These are phyloP conservation scores for Pestalotiopsis sp. DNA, from an alignment of 2,329 filamentous ascomycete species.

Conservation along the genomic window DNA sequence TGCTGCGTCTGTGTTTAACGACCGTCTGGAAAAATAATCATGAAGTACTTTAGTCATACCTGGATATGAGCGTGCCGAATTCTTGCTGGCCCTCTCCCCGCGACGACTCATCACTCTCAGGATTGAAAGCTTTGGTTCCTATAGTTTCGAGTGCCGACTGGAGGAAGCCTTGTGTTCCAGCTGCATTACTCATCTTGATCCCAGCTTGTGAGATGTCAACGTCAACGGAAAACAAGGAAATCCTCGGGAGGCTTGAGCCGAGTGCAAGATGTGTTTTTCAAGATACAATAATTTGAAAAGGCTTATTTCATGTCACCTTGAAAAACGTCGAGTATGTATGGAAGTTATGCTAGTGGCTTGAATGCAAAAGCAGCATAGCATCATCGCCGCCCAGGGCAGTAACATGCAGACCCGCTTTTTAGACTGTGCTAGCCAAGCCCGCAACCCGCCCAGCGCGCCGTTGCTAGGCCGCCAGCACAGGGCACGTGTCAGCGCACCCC, in stretches of 20 bases:
- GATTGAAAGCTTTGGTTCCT: conserved; percentile 53
- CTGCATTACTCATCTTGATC: conserved; percentile 17
- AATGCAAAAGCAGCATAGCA: not conserved
- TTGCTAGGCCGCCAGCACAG: not conserved
- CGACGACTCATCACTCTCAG: conserved; percentile 35
- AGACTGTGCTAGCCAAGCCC: conserved; percentile 1
- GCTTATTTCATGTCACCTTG: not conserved
- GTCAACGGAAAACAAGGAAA: not conserved
- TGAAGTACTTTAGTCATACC: conserved; percentile 36
- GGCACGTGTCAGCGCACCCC: conserved; percentile 3
- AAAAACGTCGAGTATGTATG: not conserved
- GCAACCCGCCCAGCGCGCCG: not conserved
- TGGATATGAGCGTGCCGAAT: conserved; percentile 51
- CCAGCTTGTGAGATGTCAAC: not conserved
- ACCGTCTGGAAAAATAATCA: not conserved
- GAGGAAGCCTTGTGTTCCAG: conserved; percentile 31
- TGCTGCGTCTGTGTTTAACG: conserved; percentile 36
- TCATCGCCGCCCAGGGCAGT: not conserved
- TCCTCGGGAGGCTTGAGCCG: not conserved
- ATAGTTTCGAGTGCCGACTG: conserved; percentile 37
- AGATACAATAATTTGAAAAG: not conserved
- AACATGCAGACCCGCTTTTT: not conserved
- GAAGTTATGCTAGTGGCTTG: not conserved
- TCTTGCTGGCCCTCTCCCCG: conserved; percentile 38
- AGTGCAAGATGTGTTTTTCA: not conserved